phyloP scores from a whole-genome alignment of 768 basidiomycete genomes.

The Boletus coccyginus region DNA sequence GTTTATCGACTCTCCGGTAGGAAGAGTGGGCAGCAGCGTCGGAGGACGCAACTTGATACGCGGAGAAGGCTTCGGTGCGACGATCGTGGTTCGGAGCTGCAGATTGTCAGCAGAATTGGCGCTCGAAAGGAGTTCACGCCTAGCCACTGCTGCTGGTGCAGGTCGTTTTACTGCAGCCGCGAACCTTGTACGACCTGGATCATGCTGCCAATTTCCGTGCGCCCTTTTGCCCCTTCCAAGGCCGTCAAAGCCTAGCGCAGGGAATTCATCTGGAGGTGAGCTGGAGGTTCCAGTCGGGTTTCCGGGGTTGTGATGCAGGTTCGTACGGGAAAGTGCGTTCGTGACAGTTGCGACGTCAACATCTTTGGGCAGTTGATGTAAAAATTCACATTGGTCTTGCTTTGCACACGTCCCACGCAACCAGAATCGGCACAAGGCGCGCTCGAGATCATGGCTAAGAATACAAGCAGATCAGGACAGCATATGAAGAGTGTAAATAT shows the following conservation, averaged over 20 bases:
- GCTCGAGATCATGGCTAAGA: slow-evolving; percentile 86
- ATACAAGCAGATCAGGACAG: slow-evolving; percentile 12
- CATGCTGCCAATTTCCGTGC: slow-evolving; percentile 49
- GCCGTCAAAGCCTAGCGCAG: slow-evolving; percentile 54
- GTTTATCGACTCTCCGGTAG: slow-evolving; percentile 80
- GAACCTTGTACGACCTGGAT: slow-evolving; percentile 88
- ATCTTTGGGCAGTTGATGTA: slow-evolving; percentile 87
- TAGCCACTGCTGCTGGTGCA: slow-evolving; percentile 40
- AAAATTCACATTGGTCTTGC: slow-evolving; percentile 93
- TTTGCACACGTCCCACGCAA: slow-evolving; percentile 96
- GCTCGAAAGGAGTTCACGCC: slow-evolving; percentile 56
- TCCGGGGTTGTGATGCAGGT: slow-evolving; percentile 44
- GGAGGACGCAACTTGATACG: slow-evolving; percentile 84
- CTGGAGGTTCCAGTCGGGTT: slow-evolving; percentile 36
- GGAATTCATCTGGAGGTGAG: slow-evolving; percentile 61
- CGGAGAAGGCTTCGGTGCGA: slow-evolving; percentile 79
- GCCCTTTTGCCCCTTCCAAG: slow-evolving; percentile 43
- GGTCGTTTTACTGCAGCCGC: slow-evolving; percentile 84
- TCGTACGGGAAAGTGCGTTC: slow-evolving; percentile 64
- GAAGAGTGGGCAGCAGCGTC: slow-evolving; percentile 79
- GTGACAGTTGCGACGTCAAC: slow-evolving; percentile 74
- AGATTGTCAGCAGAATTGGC: slow-evolving; percentile 52
- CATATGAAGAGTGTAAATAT: not conserved
- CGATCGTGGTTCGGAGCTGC: slow-evolving; percentile 63
- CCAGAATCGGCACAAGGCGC: slow-evolving; percentile 97